Evolutionary conservation across 2,329 filamentous ascomycete species (phyloP).

Genomic region (Neonectria magnoliae): DNA sequence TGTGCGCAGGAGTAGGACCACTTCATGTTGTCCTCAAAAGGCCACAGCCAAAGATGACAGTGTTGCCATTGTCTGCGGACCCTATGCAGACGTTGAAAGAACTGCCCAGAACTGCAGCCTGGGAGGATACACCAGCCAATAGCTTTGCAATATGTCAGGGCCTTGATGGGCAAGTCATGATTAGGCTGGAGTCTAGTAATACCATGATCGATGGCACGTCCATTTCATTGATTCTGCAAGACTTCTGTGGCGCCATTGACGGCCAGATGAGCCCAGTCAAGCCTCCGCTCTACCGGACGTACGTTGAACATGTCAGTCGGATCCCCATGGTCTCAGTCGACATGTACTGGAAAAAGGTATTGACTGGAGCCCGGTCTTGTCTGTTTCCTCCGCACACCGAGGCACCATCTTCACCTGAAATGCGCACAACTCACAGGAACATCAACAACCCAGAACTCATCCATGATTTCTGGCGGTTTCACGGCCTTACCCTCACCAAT

Average conservation of each 20-base stretch:
- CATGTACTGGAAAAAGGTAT: background rate
- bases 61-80: background rate
- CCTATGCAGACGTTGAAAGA: background rate
- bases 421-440: background rate
- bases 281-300: background rate
- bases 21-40: background rate
- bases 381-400: background rate
- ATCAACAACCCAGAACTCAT: background rate
- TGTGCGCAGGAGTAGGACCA: background rate
- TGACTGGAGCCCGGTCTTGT: background rate
- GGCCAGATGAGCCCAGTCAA: background rate
- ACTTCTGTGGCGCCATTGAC: background rate
- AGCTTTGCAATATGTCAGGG: background rate
- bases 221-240: background rate
- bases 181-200: background rate
- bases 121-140: background rate
- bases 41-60: background rate
- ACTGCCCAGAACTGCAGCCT: background rate
- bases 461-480: background rate
- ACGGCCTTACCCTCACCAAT: background rate
- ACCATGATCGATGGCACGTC: background rate
- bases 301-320: background rate
- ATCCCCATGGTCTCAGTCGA: background rate
- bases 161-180: background rate
- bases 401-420: background rate